Evolutionary conservation across 768 basidiomycete genomes (phyloP).

Genomic region (Clathrus columnatus): DNA sequence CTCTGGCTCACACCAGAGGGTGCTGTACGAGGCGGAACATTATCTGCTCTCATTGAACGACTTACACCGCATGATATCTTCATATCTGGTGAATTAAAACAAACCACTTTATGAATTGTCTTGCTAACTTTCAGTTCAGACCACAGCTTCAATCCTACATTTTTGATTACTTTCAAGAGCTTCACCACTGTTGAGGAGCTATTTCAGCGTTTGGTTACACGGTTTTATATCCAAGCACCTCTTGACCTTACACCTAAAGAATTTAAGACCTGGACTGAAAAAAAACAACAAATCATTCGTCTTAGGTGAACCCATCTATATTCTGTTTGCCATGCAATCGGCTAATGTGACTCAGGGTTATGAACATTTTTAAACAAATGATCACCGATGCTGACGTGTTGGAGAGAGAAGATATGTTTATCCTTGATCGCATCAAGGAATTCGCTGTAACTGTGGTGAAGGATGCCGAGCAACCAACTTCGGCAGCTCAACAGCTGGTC

Average conservation of each 20-base stretch:
- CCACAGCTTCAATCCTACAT: slow-evolving; percentile 74
- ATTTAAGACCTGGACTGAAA: slow-evolving; percentile 66
- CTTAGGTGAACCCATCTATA: slow-evolving; percentile 47
- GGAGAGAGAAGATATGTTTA: slow-evolving; percentile 77
- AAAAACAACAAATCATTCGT: slow-evolving; percentile 83
- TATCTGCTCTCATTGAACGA: slow-evolving; percentile 78
- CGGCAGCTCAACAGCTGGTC: slow-evolving; percentile 68
- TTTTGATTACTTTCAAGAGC: slow-evolving; percentile 93
- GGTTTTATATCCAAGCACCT: slow-evolving; percentile 75
- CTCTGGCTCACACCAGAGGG: slow-evolving; percentile 82
- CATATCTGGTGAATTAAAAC: slow-evolving; percentile 49
- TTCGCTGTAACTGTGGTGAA: slow-evolving; percentile 52
- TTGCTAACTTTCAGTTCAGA: slow-evolving; percentile 35
- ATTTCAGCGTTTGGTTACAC: slow-evolving; percentile 68
- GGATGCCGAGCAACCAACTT: slow-evolving; percentile 52
- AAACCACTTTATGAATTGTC: slow-evolving; percentile 3
- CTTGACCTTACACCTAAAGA: slow-evolving; percentile 53
- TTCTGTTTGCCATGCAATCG: background rate
- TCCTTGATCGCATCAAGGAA: slow-evolving; percentile 73
- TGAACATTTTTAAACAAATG: slow-evolving; percentile 89
- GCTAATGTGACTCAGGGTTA: slow-evolving; percentile 46
- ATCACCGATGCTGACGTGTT: slow-evolving; percentile 74
- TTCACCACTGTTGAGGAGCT: slow-evolving; percentile 81
- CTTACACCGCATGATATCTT: slow-evolving; percentile 85
- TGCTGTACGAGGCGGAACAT: slow-evolving; percentile 77